These are phyloP conservation scores for Yarrowia hollandica DNA, from an alignment of 805 yeast genomes.

Conservation along the genomic window DNA sequence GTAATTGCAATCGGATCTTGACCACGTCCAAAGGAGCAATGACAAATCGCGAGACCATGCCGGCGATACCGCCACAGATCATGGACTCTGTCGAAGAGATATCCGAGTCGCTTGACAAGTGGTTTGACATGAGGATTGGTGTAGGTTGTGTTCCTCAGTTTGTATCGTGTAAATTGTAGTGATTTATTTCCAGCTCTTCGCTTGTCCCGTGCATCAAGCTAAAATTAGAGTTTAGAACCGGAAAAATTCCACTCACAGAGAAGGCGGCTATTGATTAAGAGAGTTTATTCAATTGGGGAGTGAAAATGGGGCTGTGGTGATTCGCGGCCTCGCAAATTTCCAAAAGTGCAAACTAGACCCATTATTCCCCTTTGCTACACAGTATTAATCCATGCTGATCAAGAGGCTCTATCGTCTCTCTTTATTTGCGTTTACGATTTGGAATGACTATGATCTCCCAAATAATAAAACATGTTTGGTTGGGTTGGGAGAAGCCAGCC, in stretches of 20 bases:
- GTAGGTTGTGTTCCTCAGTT: not conserved
- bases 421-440: too few relatives aligned
- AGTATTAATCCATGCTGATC: too few relatives aligned
- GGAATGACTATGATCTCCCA: too few relatives aligned
- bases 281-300: too few relatives aligned
- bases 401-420: too few relatives aligned
- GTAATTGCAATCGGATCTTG: constrained; percentile 73
- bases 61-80: constrained; percentile 71
- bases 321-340: too few relatives aligned
- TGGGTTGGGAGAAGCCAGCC: too few relatives aligned
- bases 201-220: not conserved
- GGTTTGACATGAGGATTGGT: constrained; percentile 31
- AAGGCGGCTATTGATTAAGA: too few relatives aligned
- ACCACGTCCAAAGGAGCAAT: constrained; percentile 80
- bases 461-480: too few relatives aligned
- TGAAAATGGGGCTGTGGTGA: too few relatives aligned
- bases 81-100: constrained; percentile 56
- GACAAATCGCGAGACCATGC: constrained; percentile 58
- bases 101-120: constrained; percentile 47
- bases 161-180: not conserved
- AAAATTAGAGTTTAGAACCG: not conserved
- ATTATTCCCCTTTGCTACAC: too few relatives aligned
- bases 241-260: constrained; percentile 2
- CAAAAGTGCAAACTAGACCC: too few relatives aligned
- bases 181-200: not conserved